Base-by-base conservation (phyloP, 768 basidiomycete species). In the Suillus weaverae region DNA sequence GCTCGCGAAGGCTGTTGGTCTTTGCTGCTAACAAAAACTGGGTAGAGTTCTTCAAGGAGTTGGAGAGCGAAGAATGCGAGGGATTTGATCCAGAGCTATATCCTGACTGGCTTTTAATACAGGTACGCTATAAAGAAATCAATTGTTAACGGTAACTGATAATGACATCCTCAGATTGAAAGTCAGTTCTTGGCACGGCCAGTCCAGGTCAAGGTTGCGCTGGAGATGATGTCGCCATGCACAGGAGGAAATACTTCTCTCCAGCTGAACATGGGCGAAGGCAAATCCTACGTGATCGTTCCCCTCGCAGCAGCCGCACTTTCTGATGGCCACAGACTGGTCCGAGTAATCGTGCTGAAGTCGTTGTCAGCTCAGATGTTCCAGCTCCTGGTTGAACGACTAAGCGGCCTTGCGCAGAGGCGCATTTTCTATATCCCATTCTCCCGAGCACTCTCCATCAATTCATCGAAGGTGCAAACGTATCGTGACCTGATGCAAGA, bases 241-340 rank as follows among this genome's bases (percentile, higher is more conserved):
- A 66, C 66, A 0, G 26, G 64, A 18, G 22, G 60, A n/a, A 75
- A 68, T 38, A 72, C 72, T 2, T 64, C 68, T 33, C 60, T 74
- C 36, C 75, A 77, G 44, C 61, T 76, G 10, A 72, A 76, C 57
- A 77, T 77, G 75, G 76, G 75, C 5, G 76, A 76, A 61, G 76
- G 76, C 8, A 76, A 75, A 50, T 75, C 76, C 13, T 76, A 76
- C 0, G 76, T 67, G 2, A 76, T 76, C 32, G 64, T 76, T 8
- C 74, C 74, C 3, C 68, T 75, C 30, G 67, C 66, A 32, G 60
- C 68, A 7, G 65, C 74, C 0, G 62, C 70, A 16, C 67, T 75
- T 32, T 65, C 74, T 1, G 56, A 72, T 62, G 71, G 76, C 11
- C 41, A 68, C 6, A 66, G 46, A 18, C 35, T 76, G 1, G 70